These are phyloP conservation scores for Microascus cirrosus DNA, from an alignment of 2,329 filamentous ascomycete species.

Conservation along the genomic window DNA sequence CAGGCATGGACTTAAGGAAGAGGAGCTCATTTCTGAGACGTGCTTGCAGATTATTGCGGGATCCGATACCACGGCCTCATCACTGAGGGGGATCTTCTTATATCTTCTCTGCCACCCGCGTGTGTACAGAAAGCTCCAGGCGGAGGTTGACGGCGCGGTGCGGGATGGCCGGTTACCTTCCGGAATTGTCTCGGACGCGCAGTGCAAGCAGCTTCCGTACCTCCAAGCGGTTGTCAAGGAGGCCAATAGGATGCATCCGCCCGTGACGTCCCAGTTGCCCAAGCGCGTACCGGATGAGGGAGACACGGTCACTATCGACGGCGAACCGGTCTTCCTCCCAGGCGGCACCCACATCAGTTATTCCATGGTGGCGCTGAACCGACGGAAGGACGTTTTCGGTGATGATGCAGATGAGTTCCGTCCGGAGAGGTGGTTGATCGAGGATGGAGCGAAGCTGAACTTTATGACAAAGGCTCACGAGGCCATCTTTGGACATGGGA, in stretches of 20 bases:
- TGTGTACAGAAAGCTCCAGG: conserved; percentile 31
- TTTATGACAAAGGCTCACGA: conserved; percentile 25
- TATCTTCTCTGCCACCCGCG: conserved; percentile 37
- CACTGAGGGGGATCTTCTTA: conserved; percentile 39
- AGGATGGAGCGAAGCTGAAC: conserved; percentile 17
- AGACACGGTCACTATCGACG: conserved; percentile 21
- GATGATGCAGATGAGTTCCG: conserved; percentile 20
- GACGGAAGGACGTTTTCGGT: conserved; percentile 21
- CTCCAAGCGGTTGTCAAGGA: conserved; percentile 40
- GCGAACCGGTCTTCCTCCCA: conserved; percentile 12
- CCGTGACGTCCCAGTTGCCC: conserved; percentile 13
- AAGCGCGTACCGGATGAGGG: conserved; percentile 19
- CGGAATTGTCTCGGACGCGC: conserved; percentile 7
- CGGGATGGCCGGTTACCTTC: not conserved
- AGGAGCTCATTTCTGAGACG: conserved; percentile 30
- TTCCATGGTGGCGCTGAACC: conserved; percentile 18
- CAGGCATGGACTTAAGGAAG: conserved; percentile 23
- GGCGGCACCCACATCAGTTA: conserved; percentile 11
- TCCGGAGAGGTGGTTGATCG: conserved; percentile 26
- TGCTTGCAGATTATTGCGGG: conserved; percentile 36
- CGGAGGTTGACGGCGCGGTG: conserved; percentile 23
- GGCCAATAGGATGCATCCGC: conserved; percentile 23
- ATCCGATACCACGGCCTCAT: conserved; percentile 45
- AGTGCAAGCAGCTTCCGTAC: conserved; percentile 26
- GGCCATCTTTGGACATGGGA: conserved; percentile 24